Evolutionary conservation across 2,329 filamentous ascomycete genomes (phyloP).

Genomic region (Lachnellula hyalina): DNA sequence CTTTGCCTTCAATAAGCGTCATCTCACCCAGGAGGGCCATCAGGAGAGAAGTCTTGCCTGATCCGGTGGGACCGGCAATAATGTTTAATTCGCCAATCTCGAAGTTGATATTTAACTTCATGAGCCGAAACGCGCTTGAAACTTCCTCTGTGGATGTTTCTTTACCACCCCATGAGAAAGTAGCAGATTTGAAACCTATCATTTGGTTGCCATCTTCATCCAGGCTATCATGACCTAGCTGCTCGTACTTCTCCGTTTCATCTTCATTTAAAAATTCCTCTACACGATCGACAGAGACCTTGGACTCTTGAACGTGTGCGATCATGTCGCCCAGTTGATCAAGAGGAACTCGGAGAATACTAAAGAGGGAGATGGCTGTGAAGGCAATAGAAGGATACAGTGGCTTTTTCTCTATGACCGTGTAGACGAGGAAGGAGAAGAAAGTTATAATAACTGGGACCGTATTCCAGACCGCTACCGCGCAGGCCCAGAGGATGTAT

Average conservation of each 20-base stretch:
- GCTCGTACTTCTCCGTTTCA: conserved; percentile 91
- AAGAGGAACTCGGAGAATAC: conserved; percentile 83
- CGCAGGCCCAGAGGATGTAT: conserved; percentile 86
- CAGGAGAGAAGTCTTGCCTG: conserved; percentile 89
- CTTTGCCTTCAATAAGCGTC: conserved; percentile 73
- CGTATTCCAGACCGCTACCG: conserved; percentile 94
- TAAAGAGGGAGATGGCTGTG: conserved; percentile 92
- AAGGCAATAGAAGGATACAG: conserved; percentile 91
- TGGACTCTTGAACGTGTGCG: conserved; percentile 94
- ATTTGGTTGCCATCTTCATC: conserved; percentile 64
- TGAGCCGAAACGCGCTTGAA: conserved; percentile 72
- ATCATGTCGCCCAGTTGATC: conserved; percentile 99
- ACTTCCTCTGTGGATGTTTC: conserved; percentile 54
- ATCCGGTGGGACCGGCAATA: conserved; percentile 87
- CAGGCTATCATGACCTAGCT: conserved; percentile 66
- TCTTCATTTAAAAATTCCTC: conserved; percentile 91
- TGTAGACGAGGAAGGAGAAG: conserved; percentile 92
- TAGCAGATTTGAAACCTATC: conserved; percentile 81
- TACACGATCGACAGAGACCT: conserved; percentile 93
- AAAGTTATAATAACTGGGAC: conserved; percentile 94
- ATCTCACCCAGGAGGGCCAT: conserved; percentile 97
- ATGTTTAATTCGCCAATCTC: conserved; percentile 83
- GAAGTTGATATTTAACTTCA: conserved; percentile 80
- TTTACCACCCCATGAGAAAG: conserved; percentile 81
- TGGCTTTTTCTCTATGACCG: conserved; percentile 80